phyloP scores from a whole-genome alignment of 2,329 filamentous ascomycete genomes.

The Tolypocladium sp. region DNA sequence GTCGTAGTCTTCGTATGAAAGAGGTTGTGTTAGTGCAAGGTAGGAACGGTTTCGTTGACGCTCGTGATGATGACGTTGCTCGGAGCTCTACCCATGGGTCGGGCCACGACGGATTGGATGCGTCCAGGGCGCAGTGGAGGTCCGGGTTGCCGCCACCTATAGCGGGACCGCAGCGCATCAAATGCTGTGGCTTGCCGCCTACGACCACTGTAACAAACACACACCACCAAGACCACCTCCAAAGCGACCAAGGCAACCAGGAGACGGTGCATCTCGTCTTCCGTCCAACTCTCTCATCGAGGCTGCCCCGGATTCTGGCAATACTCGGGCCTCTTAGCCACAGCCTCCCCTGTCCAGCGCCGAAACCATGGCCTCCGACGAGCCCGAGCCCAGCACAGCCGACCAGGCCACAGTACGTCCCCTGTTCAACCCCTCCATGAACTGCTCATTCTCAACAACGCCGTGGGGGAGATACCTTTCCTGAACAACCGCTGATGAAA shows the following conservation, averaged over 20 bases:
- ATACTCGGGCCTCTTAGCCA: background rate
- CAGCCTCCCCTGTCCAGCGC: background rate
- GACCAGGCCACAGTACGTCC: constrained; percentile 26
- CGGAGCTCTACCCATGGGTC: background rate
- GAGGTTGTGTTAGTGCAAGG: background rate
- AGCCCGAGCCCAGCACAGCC: constrained; percentile 20
- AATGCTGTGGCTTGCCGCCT: background rate
- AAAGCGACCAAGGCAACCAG: background rate
- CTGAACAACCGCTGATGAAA: background rate
- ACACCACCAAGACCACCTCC: background rate
- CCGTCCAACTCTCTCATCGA: background rate
- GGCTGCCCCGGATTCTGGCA: background rate
- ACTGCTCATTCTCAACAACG: background rate
- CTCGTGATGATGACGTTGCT: background rate
- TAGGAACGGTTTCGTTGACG: background rate
- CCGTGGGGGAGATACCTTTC: background rate
- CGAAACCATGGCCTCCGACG: constrained; percentile 26
- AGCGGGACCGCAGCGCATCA: background rate
- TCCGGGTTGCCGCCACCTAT: background rate
- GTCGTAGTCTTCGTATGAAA: background rate
- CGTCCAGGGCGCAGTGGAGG: background rate
- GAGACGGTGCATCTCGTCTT: background rate
- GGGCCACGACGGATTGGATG: background rate
- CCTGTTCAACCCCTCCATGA: background rate
- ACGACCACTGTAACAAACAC: background rate